phyloP scores from a whole-genome alignment of 2,329 filamentous ascomycete species.

The Chaetoscypha palmicola region DNA sequence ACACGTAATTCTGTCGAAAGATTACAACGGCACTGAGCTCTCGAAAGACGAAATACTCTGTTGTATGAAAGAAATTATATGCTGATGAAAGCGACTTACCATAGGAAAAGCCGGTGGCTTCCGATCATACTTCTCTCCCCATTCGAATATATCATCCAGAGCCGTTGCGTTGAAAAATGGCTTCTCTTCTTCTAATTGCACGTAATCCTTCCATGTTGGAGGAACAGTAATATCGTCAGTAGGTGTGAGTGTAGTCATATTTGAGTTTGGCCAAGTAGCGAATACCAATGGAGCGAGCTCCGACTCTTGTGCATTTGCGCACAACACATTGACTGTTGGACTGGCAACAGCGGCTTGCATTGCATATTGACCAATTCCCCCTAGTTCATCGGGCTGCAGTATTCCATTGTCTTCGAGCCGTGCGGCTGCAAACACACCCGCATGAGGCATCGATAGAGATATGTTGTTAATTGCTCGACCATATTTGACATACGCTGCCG shows the following conservation, averaged over 20 bases:
- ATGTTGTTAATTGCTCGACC: constrained; percentile 65
- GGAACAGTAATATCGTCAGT: constrained; percentile 6
- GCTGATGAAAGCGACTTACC: too few relatives aligned
- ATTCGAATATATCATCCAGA: constrained; percentile 65
- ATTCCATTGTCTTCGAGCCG: constrained; percentile 56
- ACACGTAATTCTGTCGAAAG: too few relatives aligned
- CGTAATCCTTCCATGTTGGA: constrained; percentile 34
- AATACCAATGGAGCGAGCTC: constrained; percentile 63
- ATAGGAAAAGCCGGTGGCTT: constrained; percentile 46
- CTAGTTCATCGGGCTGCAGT: constrained; percentile 58
- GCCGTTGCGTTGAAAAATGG: constrained; percentile 48
- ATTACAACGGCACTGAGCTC: too few relatives aligned
- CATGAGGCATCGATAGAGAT: constrained; percentile 71
- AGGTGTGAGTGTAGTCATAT: constrained; percentile 31
- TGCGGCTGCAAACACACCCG: constrained; percentile 57
- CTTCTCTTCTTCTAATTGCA: constrained; percentile 31
- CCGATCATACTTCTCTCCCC: constrained; percentile 47
- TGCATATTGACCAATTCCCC: constrained; percentile 61
- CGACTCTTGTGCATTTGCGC: constrained; percentile 53
- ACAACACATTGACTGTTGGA: constrained; percentile 65
- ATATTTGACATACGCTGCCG: constrained; percentile 40
- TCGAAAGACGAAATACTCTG: too few relatives aligned
- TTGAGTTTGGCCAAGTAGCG: constrained; percentile 46
- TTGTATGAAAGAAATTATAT: too few relatives aligned
- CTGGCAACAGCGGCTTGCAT: constrained; percentile 63